These are phyloP conservation scores for Mortierella sp. DNA, from an alignment of 371 early-diverging fungal genomes.

Conservation along the genomic window DNA sequence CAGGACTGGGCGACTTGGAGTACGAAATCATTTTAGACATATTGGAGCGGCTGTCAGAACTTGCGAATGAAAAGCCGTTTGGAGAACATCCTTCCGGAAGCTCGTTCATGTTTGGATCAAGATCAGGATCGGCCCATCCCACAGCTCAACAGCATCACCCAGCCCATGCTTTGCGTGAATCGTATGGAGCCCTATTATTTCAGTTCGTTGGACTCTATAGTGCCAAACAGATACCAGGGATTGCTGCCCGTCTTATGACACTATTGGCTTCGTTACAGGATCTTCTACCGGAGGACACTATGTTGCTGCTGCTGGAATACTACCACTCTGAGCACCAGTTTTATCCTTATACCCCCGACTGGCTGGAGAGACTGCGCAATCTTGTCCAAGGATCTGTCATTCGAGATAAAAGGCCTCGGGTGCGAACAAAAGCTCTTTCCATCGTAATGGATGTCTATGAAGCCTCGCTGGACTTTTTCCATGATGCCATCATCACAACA, in stretches of 20 bases:
- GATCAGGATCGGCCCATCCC: constrained; percentile 8
- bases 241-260: constrained; percentile 63
- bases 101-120: constrained; percentile 27
- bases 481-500: constrained; percentile 59
- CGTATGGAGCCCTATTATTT: constrained; percentile 29
- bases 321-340: constrained; percentile 71
- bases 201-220: constrained; percentile 29
- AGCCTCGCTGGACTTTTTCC: constrained; percentile 70
- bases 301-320: constrained; percentile 66
- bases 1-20: constrained; percentile 47
- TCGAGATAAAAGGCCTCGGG: constrained; percentile 48
- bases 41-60: constrained; percentile 43
- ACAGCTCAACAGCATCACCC: constrained; percentile 6
- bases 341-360: constrained; percentile 72
- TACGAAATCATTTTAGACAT: constrained; percentile 60
- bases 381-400: constrained; percentile 69
- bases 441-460: constrained; percentile 67
- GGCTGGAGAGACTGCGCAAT: constrained; percentile 67
- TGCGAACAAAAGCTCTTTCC: constrained; percentile 64
- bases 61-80: constrained; percentile 25
- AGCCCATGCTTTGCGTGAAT: constrained; percentile 18
- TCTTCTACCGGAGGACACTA: constrained; percentile 67
- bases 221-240: constrained; percentile 51
- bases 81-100: constrained; percentile 14
- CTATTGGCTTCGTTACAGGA: constrained; percentile 68